These are phyloP conservation scores for Bonia amplexicaulis DNA, from an alignment of 176 grass and related monocot genomes.

Conservation along the genomic window DNA sequence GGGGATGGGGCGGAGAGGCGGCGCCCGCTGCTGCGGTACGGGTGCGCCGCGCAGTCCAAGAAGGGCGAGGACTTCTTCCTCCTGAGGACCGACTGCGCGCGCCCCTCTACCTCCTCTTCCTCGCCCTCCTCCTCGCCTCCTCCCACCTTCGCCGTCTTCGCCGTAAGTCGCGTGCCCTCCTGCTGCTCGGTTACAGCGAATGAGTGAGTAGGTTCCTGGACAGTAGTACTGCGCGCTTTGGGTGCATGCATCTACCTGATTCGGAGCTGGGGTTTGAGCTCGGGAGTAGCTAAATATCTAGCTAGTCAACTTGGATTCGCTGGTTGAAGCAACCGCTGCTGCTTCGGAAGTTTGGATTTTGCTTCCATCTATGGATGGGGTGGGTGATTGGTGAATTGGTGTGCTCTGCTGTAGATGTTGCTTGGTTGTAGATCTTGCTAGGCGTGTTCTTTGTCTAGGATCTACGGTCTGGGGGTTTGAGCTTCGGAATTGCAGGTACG, in stretches of 20 bases:
- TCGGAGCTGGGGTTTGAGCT: not conserved
- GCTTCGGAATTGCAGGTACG: not conserved
- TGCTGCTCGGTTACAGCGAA: not conserved
- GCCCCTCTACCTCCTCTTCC: constrained; percentile 49
- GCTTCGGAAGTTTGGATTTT: constrained; percentile 17
- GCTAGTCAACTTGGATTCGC: not conserved
- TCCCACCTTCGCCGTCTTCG: constrained; percentile 73
- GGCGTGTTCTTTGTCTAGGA: constrained; percentile 1
- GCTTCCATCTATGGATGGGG: not conserved
- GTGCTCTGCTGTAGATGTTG: not conserved
- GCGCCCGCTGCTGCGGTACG: constrained; percentile 71
- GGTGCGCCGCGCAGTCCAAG: constrained; percentile 86
- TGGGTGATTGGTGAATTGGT: not conserved
- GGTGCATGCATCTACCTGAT: not conserved
- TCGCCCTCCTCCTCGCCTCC: constrained; percentile 31
- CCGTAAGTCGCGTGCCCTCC: constrained; percentile 34
- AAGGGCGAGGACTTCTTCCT: constrained; percentile 98
- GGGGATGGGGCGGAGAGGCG: constrained; percentile 20
- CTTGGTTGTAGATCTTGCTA: constrained; percentile 15
- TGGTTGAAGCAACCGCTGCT: not conserved
- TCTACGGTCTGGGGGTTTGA: not conserved
- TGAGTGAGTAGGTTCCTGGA: not conserved
- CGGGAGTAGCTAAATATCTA: not conserved
- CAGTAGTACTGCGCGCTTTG: not conserved
- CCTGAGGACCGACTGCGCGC: constrained; percentile 72